A percentile compares a stretch with the other conserved stretches of the same genome.
Evolutionary conservation across 306 rosid species (phyloP).

Genomic region (Glycine soja): DNA sequence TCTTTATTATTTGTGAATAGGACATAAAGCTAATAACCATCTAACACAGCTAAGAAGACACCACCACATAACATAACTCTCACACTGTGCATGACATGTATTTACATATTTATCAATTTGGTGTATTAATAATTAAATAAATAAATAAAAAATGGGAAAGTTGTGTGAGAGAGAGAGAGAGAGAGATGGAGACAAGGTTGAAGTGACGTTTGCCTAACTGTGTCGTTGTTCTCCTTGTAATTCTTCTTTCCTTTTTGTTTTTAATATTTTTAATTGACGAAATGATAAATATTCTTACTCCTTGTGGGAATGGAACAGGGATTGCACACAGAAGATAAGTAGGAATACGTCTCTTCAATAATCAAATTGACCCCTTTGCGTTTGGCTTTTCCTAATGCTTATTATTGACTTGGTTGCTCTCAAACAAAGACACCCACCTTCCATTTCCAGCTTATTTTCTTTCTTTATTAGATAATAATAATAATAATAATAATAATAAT

Average conservation of each 20-base stretch:
- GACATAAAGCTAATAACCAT: slow-evolving; percentile 55
- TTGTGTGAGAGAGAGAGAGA: slow-evolving; percentile 35
- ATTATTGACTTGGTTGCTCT: slow-evolving; percentile 51
- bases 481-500: background rate
- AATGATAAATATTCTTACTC: slow-evolving; percentile 26
- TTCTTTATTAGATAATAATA: slow-evolving; percentile 36
- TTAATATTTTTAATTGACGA: slow-evolving; percentile 14
- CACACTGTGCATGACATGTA: slow-evolving; percentile 28
- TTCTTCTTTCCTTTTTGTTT: slow-evolving; percentile 3
- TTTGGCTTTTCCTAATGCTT: slow-evolving; percentile 53
- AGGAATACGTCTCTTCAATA: slow-evolving; percentile 60
- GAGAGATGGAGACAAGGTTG: slow-evolving; percentile 23
- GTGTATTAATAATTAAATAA: slow-evolving; percentile 19
- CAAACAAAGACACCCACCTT: slow-evolving; percentile 46
- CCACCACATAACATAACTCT: slow-evolving; percentile 11
- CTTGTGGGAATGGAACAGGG: slow-evolving; percentile 47
- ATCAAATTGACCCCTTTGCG: slow-evolving; percentile 40
- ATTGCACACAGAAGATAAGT: slow-evolving; percentile 31
- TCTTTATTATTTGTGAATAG: slow-evolving; percentile 54
- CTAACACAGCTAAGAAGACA: slow-evolving; percentile 12
- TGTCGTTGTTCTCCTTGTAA: slow-evolving; percentile 5
- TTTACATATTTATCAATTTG: background rate
- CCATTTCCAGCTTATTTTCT: slow-evolving; percentile 39
- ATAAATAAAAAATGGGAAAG: slow-evolving; percentile 23
- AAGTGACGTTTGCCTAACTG: slow-evolving; percentile 70